phyloP scores from a whole-genome alignment of 306 rosid genomes.

The Alnus glutinosa region DNA sequence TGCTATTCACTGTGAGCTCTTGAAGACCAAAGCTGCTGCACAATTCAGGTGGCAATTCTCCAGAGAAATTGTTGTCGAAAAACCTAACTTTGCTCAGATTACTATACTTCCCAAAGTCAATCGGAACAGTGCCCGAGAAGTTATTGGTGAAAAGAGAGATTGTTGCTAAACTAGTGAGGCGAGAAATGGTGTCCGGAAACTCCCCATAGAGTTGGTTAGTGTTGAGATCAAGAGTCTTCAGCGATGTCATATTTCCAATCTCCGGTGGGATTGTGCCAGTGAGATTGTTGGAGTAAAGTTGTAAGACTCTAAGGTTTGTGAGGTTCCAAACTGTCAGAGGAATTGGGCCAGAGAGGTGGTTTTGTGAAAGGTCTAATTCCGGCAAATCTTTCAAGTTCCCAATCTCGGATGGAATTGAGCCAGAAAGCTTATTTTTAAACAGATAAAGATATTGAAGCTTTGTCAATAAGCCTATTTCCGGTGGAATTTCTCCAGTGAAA shows the following conservation, averaged over 20 bases:
- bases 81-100: slow-evolving; percentile 42
- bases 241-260: slow-evolving; percentile 52
- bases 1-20: slow-evolving; percentile 31
- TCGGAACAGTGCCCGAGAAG: slow-evolving; percentile 51
- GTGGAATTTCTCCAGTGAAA: slow-evolving; percentile 48
- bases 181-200: slow-evolving; percentile 49
- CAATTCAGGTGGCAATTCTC: slow-evolving; percentile 60
- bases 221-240: slow-evolving; percentile 44
- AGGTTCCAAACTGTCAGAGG: slow-evolving; percentile 49
- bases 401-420: slow-evolving; percentile 45
- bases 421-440: slow-evolving; percentile 34
- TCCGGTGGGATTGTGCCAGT: slow-evolving; percentile 52
- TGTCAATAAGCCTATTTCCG: slow-evolving; percentile 56
- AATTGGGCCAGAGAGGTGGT: slow-evolving; percentile 46
- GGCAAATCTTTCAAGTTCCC: slow-evolving; percentile 42
- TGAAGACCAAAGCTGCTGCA: slow-evolving; percentile 39
- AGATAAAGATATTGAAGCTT: slow-evolving; percentile 32
- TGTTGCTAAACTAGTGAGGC: slow-evolving; percentile 17
- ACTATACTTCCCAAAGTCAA: slow-evolving; percentile 55
- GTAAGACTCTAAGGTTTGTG: slow-evolving; percentile 28
- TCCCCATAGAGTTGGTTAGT: slow-evolving; percentile 45
- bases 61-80: slow-evolving; percentile 62
- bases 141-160: slow-evolving; percentile 61
- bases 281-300: slow-evolving; percentile 46
- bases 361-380: slow-evolving; percentile 44